Evolutionary conservation across 441 rosid species (phyloP), one percentile per base, ranked within the genome.

Genomic region (Adansonia gregorii): DNA sequence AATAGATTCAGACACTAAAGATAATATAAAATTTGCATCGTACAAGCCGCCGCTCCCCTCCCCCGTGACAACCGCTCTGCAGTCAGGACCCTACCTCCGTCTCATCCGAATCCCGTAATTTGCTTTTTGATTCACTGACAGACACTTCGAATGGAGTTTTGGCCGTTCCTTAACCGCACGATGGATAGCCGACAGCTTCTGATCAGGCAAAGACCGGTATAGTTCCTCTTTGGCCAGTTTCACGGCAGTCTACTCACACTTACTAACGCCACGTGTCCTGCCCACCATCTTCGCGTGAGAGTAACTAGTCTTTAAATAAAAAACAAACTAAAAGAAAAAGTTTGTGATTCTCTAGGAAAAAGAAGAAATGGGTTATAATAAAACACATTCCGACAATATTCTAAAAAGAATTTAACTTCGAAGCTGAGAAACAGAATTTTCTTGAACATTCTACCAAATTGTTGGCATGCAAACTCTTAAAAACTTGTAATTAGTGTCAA

Each of bases 151-250:
- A 78, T 72, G 77, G 19, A 74, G 81, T 67, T 79, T 67, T 70
- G 79, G 82, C 78, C 39, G 75, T 76, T 65, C 68, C 48, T 46
- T 61, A 43, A 31, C 82, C 81, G 82, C 81, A 84, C 86, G 86
- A 84, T 87, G 56, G 74, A 74, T 20, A 67, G 74, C 84, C 81
- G 85, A 82, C 87, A 83, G 75, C 24, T 59, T 78, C 84, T 82
- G 87, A 75, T 75, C 58, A 60, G 84, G 81, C 76, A 85, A 64
- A 22, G 86, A 83, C 84, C 75, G 78, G 84, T 81, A 84, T 82
- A 74, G 84, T 78, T 82, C 83, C 83, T 85, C 84, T 86, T 27
- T 83, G 84, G 88, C 87, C 83, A 83, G 69, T 80, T 81, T 70
- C 5, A 52, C 55, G 67, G 72, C 72, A 84, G 82, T n/a, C 83